Evolutionary conservation across 192 early-diverging fungal species (phyloP).

Genomic region (Kickxella alabastrina): DNA sequence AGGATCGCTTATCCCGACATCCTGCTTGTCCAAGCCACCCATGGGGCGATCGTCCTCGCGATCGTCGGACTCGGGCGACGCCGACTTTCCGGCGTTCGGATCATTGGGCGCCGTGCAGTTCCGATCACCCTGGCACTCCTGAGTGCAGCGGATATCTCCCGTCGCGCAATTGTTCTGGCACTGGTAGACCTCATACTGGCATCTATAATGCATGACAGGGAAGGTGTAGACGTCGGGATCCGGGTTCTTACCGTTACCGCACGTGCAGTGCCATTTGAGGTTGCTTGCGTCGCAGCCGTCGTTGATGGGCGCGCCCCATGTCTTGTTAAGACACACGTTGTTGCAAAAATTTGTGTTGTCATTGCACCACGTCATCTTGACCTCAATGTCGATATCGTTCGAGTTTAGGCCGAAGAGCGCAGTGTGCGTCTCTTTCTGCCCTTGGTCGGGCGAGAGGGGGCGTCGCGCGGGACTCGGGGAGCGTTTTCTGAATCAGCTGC

Average conservation of each 20-base stretch:
- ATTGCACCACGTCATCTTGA: slow-evolving; percentile 50
- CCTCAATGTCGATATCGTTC: slow-evolving; percentile 32
- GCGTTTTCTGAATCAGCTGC: slow-evolving; percentile 5
- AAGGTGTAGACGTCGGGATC: slow-evolving; percentile 50
- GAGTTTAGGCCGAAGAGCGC: slow-evolving; percentile 40
- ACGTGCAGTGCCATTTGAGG: slow-evolving; percentile 50
- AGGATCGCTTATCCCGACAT: slow-evolving; percentile 14
- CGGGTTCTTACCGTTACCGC: slow-evolving; percentile 52
- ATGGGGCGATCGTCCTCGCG: too few relatives aligned
- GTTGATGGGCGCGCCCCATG: slow-evolving; percentile 47
- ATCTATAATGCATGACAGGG: slow-evolving; percentile 52
- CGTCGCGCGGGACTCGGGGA: too few relatives aligned
- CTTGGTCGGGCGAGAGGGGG: too few relatives aligned
- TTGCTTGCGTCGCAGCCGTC: slow-evolving; percentile 42
- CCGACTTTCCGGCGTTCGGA: slow-evolving; percentile 43
- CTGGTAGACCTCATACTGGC: slow-evolving; percentile 45
- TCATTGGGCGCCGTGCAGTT: slow-evolving; percentile 54
- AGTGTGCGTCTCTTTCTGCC: slow-evolving; percentile 22
- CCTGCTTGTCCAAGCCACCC: slow-evolving; percentile 37
- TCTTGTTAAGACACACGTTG: slow-evolving; percentile 53
- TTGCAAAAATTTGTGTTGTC: slow-evolving; percentile 53
- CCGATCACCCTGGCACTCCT: slow-evolving; percentile 50
- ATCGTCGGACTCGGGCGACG: slow-evolving; percentile 26
- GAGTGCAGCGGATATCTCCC: slow-evolving; percentile 51
- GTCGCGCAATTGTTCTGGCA: slow-evolving; percentile 53